These are phyloP conservation scores for Candida nanaspora DNA, from an alignment of 805 yeast genomes.

Conservation along the genomic window DNA sequence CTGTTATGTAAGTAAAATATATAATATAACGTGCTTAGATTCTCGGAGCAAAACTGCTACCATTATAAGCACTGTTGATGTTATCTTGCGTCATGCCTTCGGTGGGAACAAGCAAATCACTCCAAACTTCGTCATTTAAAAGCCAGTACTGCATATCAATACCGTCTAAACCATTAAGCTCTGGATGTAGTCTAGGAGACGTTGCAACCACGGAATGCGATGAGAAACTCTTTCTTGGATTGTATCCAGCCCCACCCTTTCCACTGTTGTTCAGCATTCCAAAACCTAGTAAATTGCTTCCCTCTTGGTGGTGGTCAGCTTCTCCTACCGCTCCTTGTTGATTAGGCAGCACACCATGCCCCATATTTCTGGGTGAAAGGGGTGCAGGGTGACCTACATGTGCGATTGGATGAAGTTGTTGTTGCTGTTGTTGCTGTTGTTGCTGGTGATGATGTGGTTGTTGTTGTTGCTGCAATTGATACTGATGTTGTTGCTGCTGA, in stretches of 20 bases:
- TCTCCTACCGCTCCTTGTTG: not conserved
- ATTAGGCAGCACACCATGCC: not conserved
- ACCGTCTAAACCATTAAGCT: conserved; percentile 13
- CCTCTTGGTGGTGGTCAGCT: not conserved
- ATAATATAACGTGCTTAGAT: not conserved
- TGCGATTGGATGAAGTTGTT: not conserved
- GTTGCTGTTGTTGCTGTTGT: not conserved
- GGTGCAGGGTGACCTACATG: not conserved
- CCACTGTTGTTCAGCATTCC: not conserved
- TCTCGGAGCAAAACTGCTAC: not conserved
- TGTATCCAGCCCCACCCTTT: not conserved
- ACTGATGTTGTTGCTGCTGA: no score
- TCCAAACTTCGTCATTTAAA: conserved; percentile 67
- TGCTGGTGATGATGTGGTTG: no score
- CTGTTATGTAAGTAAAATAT: not conserved
- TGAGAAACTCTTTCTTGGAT: not conserved
- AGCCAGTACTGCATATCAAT: conserved; percentile 45
- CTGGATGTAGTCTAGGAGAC: not conserved
- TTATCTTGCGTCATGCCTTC: not conserved
- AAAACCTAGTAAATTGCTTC: not conserved
- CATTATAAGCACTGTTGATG: not conserved
- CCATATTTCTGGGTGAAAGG: not conserved
- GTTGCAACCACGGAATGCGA: not conserved
- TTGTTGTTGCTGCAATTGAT: no score
- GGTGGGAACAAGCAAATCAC: conserved; percentile 35